phyloP scores from a whole-genome alignment of 163 green algal genomes.

The Prototheca cutis region DNA sequence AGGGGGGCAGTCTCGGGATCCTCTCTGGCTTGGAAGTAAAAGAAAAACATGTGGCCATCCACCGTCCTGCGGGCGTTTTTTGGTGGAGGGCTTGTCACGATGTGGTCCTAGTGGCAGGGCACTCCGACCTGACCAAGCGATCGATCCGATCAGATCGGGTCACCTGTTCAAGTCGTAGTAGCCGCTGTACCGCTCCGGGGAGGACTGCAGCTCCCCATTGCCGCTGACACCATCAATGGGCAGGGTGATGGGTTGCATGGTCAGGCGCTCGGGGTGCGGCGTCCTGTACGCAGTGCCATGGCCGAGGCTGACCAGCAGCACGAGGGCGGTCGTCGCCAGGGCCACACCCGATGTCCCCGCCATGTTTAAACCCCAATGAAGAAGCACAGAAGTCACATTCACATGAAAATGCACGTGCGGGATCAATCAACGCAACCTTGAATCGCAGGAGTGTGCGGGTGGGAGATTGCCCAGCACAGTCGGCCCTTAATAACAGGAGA shows the following conservation, averaged over 20 bases:
- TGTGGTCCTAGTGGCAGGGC: not conserved
- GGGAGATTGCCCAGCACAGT: too few species aligned
- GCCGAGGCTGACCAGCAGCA: not conserved
- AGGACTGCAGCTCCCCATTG: not conserved
- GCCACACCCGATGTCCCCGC: too few species aligned
- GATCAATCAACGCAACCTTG: too few species aligned
- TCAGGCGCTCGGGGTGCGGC: conserved; percentile 1
- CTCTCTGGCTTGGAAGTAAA: conserved; percentile 63
- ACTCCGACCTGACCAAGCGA: not conserved
- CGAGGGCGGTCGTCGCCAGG: too few species aligned
- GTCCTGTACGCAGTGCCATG: not conserved
- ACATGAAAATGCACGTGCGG: too few species aligned
- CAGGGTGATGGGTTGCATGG: conserved; percentile 6
- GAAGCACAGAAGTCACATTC: too few species aligned
- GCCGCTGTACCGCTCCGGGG: conserved; percentile 18
- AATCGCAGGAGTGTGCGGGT: too few species aligned
- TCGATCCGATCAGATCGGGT: not conserved
- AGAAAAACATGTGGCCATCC: conserved; percentile 86
- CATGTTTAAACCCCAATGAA: too few species aligned
- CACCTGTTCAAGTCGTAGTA: conserved; percentile 26
- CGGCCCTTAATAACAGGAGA: too few species aligned
- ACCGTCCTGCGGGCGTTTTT: conserved; percentile 37
- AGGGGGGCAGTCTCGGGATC: conserved; percentile 44
- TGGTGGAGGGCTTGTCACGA: too few species aligned
- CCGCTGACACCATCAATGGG: not conserved